Evolutionary conservation across 768 basidiomycete species (phyloP), one percentile per base, ranked within the genome.

Genomic region (Pleurotus ostreatus): DNA sequence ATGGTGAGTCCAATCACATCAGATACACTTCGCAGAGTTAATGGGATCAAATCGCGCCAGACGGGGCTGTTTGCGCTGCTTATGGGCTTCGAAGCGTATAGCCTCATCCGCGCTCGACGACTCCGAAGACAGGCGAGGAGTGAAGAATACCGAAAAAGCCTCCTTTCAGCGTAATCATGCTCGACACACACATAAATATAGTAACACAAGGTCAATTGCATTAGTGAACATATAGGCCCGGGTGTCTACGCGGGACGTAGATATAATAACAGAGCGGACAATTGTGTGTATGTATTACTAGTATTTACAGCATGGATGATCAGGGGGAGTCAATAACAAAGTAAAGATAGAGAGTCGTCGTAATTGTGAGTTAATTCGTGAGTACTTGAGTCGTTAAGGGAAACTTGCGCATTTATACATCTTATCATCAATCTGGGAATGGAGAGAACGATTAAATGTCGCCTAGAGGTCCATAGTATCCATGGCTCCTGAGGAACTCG

Each of bases 1-100:
- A 66, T 68, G 62, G 68, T 66, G 51, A 52, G 61, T 57, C 30
- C 15, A 41, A 34, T 11, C 7, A 11, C 3, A 34, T 11, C 1
- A 11, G 11, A 9, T 34, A 11, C 8, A 11, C 11, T 34, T 8
- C 9, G 30, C 3, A 11, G 30, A 34, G 30, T 11, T 34, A 34
- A 34, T 34, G 30, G 30, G 30, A 34, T 34, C 30, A 34, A 34
- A 34, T 34, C 30, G 30, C 30, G 30, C 30, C 4, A 34, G 30
- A 34, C 30, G 30, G 30, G 30, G 30, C 9, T 34, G 30, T 34
- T 34, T 11, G 30, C 30, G 30, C 30, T 34, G 30, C 30, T 34
- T 8, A 34, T 34, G 30, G 9, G 30, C 3, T 34, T 34, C 8
- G 30, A 34, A 34, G 30, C 9, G 3, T 34, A 34, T 9, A 34